phyloP scores from a whole-genome alignment of 805 yeast genomes.

The Sugiyamaella chiloensis region DNA sequence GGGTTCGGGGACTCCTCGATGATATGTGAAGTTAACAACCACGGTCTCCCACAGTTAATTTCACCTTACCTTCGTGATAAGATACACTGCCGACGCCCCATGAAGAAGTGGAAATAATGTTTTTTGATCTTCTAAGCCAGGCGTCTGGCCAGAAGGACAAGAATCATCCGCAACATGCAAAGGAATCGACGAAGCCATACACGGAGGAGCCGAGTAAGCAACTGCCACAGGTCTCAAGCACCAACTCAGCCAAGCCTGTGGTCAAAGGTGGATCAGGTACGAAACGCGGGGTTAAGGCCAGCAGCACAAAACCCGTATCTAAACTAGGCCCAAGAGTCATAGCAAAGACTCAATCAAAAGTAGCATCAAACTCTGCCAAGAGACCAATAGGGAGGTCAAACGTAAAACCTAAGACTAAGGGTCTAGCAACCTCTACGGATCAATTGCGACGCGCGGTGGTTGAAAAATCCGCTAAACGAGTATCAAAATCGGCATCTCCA shows the following conservation, averaged over 20 bases:
- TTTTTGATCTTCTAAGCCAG: slow-evolving; percentile 16
- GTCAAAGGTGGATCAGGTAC: not conserved
- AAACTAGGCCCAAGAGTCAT: no score
- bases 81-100: no score
- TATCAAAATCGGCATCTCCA: slow-evolving; percentile 4
- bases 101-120: slow-evolving; percentile 8
- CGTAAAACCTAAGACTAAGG: not conserved
- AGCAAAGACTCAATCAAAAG: not conserved
- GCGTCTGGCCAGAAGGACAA: slow-evolving; percentile 8
- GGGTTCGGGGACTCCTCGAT: no score
- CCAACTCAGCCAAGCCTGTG: not conserved
- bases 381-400: not conserved
- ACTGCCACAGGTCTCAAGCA: not conserved
- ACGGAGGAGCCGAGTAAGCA: slow-evolving; percentile 1
- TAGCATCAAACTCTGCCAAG: not conserved
- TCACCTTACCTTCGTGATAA: no score
- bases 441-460: not conserved
- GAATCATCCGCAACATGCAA: slow-evolving; percentile 12
- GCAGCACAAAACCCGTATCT: not conserved
- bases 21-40: slow-evolving; percentile 1
- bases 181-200: not conserved
- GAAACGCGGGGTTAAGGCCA: not conserved
- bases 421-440: not conserved
- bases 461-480: not conserved
- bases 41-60: no score